These are phyloP conservation scores for Aaosphaeria arxii DNA, from an alignment of 2,329 filamentous ascomycete species.

Conservation along the genomic window DNA sequence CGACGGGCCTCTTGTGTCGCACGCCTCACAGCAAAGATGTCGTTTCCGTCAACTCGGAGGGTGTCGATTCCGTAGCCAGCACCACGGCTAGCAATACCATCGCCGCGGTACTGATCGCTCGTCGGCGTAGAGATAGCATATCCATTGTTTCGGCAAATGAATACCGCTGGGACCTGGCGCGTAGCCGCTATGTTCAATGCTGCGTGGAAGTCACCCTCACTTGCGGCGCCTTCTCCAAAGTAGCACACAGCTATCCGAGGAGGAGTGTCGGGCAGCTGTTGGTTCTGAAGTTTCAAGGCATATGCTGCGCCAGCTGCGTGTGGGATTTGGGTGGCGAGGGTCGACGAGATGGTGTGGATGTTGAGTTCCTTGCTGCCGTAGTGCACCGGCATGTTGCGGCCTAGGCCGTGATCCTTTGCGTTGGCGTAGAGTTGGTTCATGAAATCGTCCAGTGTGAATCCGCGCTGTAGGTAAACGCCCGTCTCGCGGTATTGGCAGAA, in stretches of 20 bases:
- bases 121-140: conserved; percentile 90
- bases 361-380: conserved; percentile 84
- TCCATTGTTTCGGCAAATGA: conserved; percentile 90
- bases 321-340: conserved; percentile 83
- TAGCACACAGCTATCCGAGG: conserved; percentile 75
- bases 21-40: conserved; percentile 84
- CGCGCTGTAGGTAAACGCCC: conserved; percentile 85
- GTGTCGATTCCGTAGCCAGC: conserved; percentile 94
- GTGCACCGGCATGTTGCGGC: conserved; percentile 96
- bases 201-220: conserved; percentile 88
- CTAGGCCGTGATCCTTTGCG: conserved; percentile 71
- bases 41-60: conserved; percentile 89
- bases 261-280: conserved; percentile 61
- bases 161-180: conserved; percentile 79
- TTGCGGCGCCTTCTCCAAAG: conserved; percentile 88
- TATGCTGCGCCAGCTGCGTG: conserved; percentile 87
- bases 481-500: conserved; percentile 95
- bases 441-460: conserved; percentile 82
- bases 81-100: conserved; percentile 83
- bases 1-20: conserved; percentile 73
- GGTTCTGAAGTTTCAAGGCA: conserved; percentile 76
- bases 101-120: conserved; percentile 84
- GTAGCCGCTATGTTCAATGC: conserved; percentile 90
- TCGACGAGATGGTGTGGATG: conserved; percentile 84
- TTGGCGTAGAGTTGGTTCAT: conserved; percentile 97